Evolutionary conservation across 2,329 filamentous ascomycete species (phyloP).

Genomic region (Sporothrix mexicana): DNA sequence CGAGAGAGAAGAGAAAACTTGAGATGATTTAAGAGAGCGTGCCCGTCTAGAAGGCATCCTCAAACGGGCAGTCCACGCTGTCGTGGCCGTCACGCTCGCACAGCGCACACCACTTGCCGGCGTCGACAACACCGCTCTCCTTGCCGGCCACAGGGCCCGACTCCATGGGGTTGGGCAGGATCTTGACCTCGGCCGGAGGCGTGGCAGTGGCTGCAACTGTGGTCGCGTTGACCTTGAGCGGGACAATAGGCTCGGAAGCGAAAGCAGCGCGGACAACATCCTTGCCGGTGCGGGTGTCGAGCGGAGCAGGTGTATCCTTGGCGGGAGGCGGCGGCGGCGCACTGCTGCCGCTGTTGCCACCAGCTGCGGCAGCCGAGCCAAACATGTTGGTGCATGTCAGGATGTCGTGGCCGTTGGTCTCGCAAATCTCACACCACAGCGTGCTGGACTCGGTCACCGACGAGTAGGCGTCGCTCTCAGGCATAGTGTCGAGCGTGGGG

Average conservation of each 20-base stretch:
- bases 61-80: constrained; percentile 92
- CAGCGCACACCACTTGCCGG: constrained; percentile 93
- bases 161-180: constrained; percentile 67
- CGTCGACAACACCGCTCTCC: constrained; percentile 77
- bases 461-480: constrained; percentile 72
- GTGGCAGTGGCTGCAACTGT: constrained; percentile 41
- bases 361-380: constrained; percentile 47
- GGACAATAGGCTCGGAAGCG: constrained; percentile 40
- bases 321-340: not conserved
- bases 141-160: constrained; percentile 76
- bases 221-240: constrained; percentile 48
- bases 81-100: constrained; percentile 97
- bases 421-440: constrained; percentile 95
- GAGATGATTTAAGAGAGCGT: not conserved
- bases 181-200: constrained; percentile 51
- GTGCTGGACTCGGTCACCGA: constrained; percentile 73
- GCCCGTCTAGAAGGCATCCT: constrained; percentile 69
- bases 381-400: constrained; percentile 94
- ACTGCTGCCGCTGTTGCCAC: constrained; percentile 33
- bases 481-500: constrained; percentile 69
- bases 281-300: constrained; percentile 36
- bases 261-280: constrained; percentile 39
- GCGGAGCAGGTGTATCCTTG: not conserved
- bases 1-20: too few species aligned
- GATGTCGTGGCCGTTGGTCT: constrained; percentile 90